Percentiles rank a stretch among this genome's conserved stretches.
Evolutionary conservation across 2,329 filamentous ascomycete species (phyloP).

Genomic region (Monosporascus sp.): DNA sequence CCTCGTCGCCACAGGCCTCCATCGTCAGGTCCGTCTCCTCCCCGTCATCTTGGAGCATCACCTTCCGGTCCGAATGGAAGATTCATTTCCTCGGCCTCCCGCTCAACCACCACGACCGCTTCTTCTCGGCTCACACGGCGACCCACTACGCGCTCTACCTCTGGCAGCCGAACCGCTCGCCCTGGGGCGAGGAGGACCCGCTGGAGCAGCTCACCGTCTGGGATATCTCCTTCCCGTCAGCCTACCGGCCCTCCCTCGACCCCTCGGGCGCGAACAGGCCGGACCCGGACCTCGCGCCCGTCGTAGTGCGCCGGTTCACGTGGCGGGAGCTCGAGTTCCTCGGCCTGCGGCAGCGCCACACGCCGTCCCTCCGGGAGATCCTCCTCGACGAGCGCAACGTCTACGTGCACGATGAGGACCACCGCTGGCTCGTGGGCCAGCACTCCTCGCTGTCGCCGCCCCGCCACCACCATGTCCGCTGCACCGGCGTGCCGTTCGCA

Average conservation of each 20-base stretch:
- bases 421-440: conserved; percentile 42
- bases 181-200: conserved; percentile 51
- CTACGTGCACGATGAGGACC: conserved; percentile 53
- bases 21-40: conserved; percentile 2
- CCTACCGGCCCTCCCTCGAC: conserved; percentile 46
- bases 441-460: conserved; percentile 36
- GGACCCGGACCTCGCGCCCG: conserved; percentile 31
- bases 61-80: conserved; percentile 55
- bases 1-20: conserved; percentile 5
- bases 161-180: conserved; percentile 53
- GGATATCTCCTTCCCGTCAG: conserved; percentile 48
- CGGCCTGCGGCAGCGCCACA: conserved; percentile 46
- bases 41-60: conserved; percentile 35
- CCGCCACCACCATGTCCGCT: conserved; percentile 40
- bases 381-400: conserved; percentile 45
- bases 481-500: conserved; percentile 49
- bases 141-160: conserved; percentile 58
- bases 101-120: conserved; percentile 51
- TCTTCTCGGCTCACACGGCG: conserved; percentile 55
- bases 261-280: conserved; percentile 34
- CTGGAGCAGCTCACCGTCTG: conserved; percentile 55
- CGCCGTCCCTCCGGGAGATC: conserved; percentile 44
- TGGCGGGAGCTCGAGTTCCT: conserved; percentile 48
- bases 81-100: conserved; percentile 53
- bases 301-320: conserved; percentile 43